phyloP scores from a whole-genome alignment of 129 eudicot genomes.

The Centaurea solstitialis region DNA sequence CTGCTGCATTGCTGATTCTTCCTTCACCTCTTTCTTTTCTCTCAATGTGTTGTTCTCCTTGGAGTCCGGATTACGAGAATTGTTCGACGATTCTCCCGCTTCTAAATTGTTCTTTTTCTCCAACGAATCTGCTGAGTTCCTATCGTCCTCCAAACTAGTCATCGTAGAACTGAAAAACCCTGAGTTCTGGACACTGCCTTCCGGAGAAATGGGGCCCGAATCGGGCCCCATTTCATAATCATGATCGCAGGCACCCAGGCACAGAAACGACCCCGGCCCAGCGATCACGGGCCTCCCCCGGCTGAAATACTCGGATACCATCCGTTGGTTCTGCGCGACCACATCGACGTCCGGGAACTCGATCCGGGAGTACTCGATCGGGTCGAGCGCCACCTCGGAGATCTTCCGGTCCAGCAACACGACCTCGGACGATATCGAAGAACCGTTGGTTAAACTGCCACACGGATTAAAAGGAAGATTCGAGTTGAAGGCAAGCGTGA shows the following conservation, averaged over 20 bases:
- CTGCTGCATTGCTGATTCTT: conserved; percentile 74
- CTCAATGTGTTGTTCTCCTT: conserved; percentile 11
- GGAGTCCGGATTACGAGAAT: conserved; percentile 30
- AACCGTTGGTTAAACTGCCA: neutral
- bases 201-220: conserved; percentile 53
- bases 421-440: conserved; percentile 48
- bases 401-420: conserved; percentile 46
- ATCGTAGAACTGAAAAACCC: conserved; percentile 72
- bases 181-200: conserved; percentile 55
- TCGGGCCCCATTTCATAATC: conserved; percentile 65
- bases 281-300: conserved; percentile 20
- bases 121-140: conserved; percentile 61
- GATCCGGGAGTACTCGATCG: conserved; percentile 52
- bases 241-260: conserved; percentile 49
- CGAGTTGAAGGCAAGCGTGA: conserved; percentile 48
- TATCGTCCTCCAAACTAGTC: conserved; percentile 74
- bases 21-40: conserved; percentile 41
- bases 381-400: conserved; percentile 35
- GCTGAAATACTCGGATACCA: conserved; percentile 70
- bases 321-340: conserved; percentile 56
- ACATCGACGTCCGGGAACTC: conserved; percentile 72
- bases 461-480: conserved; percentile 25
- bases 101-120: conserved; percentile 39
- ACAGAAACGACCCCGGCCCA: conserved; percentile 65
- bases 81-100: conserved; percentile 14